A percentile compares a stretch with the other conserved stretches of the same genome.
Conservation (phyloP, 495 filamentous ascomycete species). For the Hypoxylon intermedium region DNA sequence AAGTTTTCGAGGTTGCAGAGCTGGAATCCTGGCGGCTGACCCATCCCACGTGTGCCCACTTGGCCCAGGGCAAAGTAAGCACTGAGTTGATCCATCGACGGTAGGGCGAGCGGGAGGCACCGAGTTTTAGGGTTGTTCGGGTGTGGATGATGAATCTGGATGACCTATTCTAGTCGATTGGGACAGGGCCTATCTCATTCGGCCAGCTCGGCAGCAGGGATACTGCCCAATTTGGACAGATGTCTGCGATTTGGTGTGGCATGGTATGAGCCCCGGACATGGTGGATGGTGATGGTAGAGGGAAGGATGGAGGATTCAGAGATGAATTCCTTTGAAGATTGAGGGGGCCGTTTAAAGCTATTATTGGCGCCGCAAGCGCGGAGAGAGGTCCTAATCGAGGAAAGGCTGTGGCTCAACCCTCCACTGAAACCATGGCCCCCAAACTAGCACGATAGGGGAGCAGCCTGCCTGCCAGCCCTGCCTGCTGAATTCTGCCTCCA, state of each 20-base stretch:
- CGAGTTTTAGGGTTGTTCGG: constrained; percentile 2
- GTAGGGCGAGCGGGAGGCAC: constrained; percentile 20
- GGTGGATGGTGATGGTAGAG: constrained; percentile 8
- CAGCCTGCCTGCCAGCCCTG: too few species aligned
- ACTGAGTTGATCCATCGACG: constrained; percentile 12
- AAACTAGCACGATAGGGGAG: constrained; percentile 12
- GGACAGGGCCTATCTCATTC: constrained; percentile 22
- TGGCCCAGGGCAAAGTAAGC: constrained; percentile 21
- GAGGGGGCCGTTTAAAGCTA: constrained; percentile 24
- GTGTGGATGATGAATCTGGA: constrained; percentile 1
- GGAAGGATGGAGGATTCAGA: constrained; percentile 30
- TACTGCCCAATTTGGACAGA: constrained; percentile 19
- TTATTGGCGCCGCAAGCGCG: constrained; percentile 35
- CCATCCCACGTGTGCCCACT: constrained; percentile 20
- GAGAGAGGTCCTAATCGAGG: constrained; percentile 17
- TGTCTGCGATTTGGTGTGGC: background rate
- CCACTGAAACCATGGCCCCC: constrained; percentile 31
- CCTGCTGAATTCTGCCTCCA: too few species aligned
- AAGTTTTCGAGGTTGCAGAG: constrained; percentile 7
- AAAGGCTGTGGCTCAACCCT: constrained; percentile 22
- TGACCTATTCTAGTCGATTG: constrained; percentile 26
- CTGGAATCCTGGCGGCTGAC: constrained; percentile 17
- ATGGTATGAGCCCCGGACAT: background rate
- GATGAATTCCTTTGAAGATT: constrained; percentile 31
- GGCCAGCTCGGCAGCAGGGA: constrained; percentile 25